Evolutionary conservation across 1,139 yeast genomes (phyloP).

Genomic region (Candida mesenterica): DNA sequence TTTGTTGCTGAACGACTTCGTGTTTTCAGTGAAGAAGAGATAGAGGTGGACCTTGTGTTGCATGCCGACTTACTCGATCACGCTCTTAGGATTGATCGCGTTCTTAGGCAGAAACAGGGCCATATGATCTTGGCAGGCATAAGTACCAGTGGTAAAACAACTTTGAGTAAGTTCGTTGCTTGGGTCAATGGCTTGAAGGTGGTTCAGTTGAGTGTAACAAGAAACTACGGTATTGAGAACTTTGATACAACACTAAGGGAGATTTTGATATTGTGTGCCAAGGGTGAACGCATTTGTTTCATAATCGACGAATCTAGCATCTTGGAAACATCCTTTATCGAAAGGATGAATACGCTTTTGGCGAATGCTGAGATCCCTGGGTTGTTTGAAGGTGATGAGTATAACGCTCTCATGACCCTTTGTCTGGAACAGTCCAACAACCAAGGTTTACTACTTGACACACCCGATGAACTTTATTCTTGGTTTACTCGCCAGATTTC

Average conservation of each 20-base stretch:
- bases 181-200: constrained; percentile 84
- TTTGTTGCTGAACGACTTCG: constrained; percentile 66
- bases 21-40: constrained; percentile 75
- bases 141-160: constrained; percentile 79
- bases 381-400: constrained; percentile 77
- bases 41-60: constrained; percentile 59
- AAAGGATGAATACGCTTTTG: constrained; percentile 85
- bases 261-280: constrained; percentile 45
- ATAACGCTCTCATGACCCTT: constrained; percentile 47
- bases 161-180: constrained; percentile 76
- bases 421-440: constrained; percentile 60
- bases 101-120: constrained; percentile 82
- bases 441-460: constrained; percentile 63
- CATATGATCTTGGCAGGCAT: constrained; percentile 89
- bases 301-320: constrained; percentile 81
- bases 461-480: constrained; percentile 66
- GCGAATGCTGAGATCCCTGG: constrained; percentile 96
- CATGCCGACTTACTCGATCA: constrained; percentile 76
- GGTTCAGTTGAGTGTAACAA: constrained; percentile 56
- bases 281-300: constrained; percentile 67
- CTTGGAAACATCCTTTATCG: constrained; percentile 75
- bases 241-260: constrained; percentile 66
- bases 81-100: constrained; percentile 76
- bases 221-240: constrained; percentile 55
- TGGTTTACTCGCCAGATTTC: constrained; percentile 78